Evolutionary conservation across 2,329 filamentous ascomycete genomes (phyloP), one percentile per base, ranked within the genome.

Genomic region (Geoglossum cookeanum): DNA sequence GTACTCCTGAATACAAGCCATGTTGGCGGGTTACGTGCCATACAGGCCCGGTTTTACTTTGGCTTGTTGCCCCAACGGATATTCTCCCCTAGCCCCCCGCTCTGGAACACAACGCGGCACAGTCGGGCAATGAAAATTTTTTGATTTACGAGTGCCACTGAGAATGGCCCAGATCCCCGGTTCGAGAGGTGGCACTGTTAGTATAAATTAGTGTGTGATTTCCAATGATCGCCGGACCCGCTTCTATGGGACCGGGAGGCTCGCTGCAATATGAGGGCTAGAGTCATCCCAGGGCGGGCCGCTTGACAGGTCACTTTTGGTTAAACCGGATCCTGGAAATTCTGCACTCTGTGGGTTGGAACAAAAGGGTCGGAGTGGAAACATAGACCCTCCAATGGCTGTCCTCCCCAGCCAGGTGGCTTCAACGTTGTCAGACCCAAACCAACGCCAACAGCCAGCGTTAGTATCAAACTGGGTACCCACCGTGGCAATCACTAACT

Each of bases 191-290:
- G 42, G 42, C 39, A 37, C 11, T 15, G 39, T 15, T 15, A 42
- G 39, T 9, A 15, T 42, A 11, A n/a, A n/a, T 8, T 8, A 32
- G 49, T 37, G 30, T 6, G 49, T 53, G 30, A 35, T 35, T 37
- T 52, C 33, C 30, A 53, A 53, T 53, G 49, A 53, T 53, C 49
- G 49, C 49, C 49, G 30, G 48, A 37, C 49, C 49, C 49, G 49
- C 49, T 53, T 53, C 49, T 53, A 53, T 53, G 49, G 49, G 13
- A 35, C 49, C 30, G 49, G 49, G 49, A 33, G 22, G 30, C 49
- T 33, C 13, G 49, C 49, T 53, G 22, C 8, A 45, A 45, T 45
- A 22, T 45, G 7, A 45, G 13, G 22, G 42, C n/a, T 42, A 15
- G 39, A 22, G 22, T 22, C 6, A 37, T 7, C 11, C 35, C 35